These are phyloP conservation scores for Aspergillus tamarii DNA, from an alignment of 2,329 filamentous ascomycete species.

Conservation along the genomic window DNA sequence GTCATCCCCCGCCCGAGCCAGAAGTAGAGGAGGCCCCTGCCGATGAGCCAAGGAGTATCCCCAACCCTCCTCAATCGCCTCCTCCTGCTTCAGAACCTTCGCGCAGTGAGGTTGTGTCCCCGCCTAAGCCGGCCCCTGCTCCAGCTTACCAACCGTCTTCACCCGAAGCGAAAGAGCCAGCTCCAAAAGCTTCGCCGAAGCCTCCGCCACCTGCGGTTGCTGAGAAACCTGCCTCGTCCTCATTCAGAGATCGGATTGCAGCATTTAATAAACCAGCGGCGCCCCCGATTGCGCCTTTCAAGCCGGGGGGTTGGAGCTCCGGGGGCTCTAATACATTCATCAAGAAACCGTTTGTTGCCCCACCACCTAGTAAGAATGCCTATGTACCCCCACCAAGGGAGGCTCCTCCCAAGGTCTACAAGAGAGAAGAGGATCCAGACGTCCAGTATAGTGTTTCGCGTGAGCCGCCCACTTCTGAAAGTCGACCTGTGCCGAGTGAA, in stretches of 20 bases:
- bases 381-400: slow-evolving; percentile 79
- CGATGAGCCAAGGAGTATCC: slow-evolving; percentile 33
- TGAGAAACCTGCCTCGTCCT: slow-evolving; percentile 74
- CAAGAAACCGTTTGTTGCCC: slow-evolving; percentile 95
- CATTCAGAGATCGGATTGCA: slow-evolving; percentile 94
- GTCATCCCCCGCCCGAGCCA: slow-evolving; percentile 40
- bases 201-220: slow-evolving; percentile 66
- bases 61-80: slow-evolving; percentile 27
- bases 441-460: slow-evolving; percentile 36
- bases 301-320: slow-evolving; percentile 66
- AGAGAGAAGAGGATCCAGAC: slow-evolving; percentile 80
- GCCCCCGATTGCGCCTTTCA: slow-evolving; percentile 86
- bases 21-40: slow-evolving; percentile 29
- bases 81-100: slow-evolving; percentile 27
- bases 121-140: slow-evolving; percentile 28
- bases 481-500: slow-evolving; percentile 38
- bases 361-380: slow-evolving; percentile 88
- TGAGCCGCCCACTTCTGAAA: slow-evolving; percentile 40
- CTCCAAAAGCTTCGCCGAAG: slow-evolving; percentile 52
- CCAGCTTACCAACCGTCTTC: slow-evolving; percentile 35
- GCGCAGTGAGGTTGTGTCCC: slow-evolving; percentile 30
- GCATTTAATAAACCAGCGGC: slow-evolving; percentile 92
- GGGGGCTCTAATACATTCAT: slow-evolving; percentile 71
- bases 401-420: slow-evolving; percentile 75
- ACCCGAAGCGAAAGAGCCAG: slow-evolving; percentile 38